phyloP scores from a whole-genome alignment of 768 basidiomycete genomes.

The Goffeauzyma gilvescens region DNA sequence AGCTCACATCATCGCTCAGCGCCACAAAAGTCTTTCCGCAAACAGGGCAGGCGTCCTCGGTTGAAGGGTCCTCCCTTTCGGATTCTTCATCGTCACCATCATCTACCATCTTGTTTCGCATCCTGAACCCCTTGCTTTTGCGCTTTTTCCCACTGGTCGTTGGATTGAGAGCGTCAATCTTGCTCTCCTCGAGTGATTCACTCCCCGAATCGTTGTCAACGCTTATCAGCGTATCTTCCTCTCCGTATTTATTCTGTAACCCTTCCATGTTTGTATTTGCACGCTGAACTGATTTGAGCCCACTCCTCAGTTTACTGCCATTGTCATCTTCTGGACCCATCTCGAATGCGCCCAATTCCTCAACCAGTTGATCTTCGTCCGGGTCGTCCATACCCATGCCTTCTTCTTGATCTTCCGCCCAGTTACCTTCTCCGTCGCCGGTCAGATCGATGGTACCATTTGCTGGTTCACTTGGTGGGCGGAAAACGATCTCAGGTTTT shows the following conservation, averaged over 20 bases:
- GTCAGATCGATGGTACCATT: not conserved
- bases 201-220: not conserved
- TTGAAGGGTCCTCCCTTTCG: too few relatives aligned
- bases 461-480: not conserved
- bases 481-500: not conserved
- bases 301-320: conserved; percentile 10
- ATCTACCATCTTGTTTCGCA: not conserved
- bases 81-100: conserved; percentile 16
- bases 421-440: conserved; percentile 37
- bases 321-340: conserved; percentile 24
- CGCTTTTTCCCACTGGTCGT: conserved; percentile 11
- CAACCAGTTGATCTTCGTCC: conserved; percentile 24
- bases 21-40: conserved; percentile 23
- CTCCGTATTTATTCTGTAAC: conserved; percentile 1
- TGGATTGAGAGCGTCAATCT: conserved; percentile 3
- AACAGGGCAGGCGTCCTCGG: conserved; percentile 20
- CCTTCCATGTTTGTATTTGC: not conserved
- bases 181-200: not conserved
- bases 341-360: conserved; percentile 18
- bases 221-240: conserved; percentile 25
- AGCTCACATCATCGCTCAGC: conserved; percentile 23
- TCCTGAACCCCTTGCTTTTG: not conserved
- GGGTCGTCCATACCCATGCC: conserved; percentile 32
- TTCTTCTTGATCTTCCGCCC: conserved; percentile 62
- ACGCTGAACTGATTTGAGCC: not conserved